Evolutionary conservation across 2,329 filamentous ascomycete species (phyloP).

Genomic region (Aspergillus ruber): DNA sequence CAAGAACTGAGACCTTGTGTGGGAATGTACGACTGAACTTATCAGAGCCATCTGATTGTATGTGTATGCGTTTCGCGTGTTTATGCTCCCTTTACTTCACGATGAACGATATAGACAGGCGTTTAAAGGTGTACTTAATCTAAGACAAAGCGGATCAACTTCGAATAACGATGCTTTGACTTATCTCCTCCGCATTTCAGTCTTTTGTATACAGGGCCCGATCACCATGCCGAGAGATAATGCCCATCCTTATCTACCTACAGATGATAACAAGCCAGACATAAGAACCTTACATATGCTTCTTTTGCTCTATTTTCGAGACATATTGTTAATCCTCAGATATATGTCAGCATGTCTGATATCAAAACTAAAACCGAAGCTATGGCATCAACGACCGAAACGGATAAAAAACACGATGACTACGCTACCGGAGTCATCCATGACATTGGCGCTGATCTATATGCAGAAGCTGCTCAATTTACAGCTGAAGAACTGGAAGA

Average conservation of each 20-base stretch:
- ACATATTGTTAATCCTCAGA: neutral
- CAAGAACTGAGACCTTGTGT: conserved; percentile 10
- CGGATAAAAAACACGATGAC: conserved; percentile 3
- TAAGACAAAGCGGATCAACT: neutral
- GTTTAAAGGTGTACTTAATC: neutral
- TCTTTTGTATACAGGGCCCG: neutral
- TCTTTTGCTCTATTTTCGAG: neutral
- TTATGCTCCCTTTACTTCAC: neutral
- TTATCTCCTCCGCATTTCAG: neutral
- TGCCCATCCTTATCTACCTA: neutral
- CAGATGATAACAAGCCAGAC: neutral
- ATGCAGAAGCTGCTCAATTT: conserved; percentile 39
- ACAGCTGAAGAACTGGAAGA: conserved; percentile 39
- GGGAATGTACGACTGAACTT: neutral
- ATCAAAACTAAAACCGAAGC: conserved; percentile 6
- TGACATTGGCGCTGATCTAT: conserved; percentile 43
- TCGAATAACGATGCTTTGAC: neutral
- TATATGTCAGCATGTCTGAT: conserved; percentile 7
- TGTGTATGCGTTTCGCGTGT: neutral
- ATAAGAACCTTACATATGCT: neutral
- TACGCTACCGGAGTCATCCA: conserved; percentile 15
- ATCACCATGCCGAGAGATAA: neutral
- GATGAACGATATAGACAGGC: neutral
- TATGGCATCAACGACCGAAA: neutral
- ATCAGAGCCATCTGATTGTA: neutral